A percentile compares a stretch with the other conserved stretches of the same genome.
phyloP scores from a whole-genome alignment of 2,329 filamentous ascomycete species.

The Colletotrichum spaethianum region DNA sequence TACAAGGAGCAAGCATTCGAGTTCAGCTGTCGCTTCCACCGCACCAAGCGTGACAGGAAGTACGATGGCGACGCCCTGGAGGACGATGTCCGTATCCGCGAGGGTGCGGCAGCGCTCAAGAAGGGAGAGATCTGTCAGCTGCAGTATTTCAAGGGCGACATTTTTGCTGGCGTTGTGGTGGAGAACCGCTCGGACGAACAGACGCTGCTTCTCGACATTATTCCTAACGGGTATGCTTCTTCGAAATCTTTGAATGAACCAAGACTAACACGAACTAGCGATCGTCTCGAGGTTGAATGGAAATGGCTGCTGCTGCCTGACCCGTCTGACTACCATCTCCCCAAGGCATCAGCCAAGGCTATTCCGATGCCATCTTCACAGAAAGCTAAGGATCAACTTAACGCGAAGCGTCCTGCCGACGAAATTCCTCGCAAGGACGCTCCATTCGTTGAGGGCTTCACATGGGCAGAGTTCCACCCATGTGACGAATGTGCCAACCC shows the following conservation, averaged over 20 bases:
- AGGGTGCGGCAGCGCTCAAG: slow-evolving; percentile 77
- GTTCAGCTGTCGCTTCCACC: slow-evolving; percentile 94
- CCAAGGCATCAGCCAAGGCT: slow-evolving; percentile 81
- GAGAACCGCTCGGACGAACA: slow-evolving; percentile 86
- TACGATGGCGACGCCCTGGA: slow-evolving; percentile 79
- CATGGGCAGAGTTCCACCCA: slow-evolving; percentile 86
- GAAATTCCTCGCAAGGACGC: slow-evolving; percentile 77
- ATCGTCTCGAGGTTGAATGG: slow-evolving; percentile 84
- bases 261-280: slow-evolving; percentile 67
- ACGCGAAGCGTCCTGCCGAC: slow-evolving; percentile 73
- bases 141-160: slow-evolving; percentile 86
- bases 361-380: slow-evolving; percentile 77
- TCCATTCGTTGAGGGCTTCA: slow-evolving; percentile 76
- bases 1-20: slow-evolving; percentile 94
- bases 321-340: slow-evolving; percentile 77
- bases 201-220: slow-evolving; percentile 82
- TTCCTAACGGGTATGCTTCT: slow-evolving; percentile 83
- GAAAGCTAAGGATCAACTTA: slow-evolving; percentile 76
- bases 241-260: slow-evolving; percentile 24
- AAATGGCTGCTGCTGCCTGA: slow-evolving; percentile 86
- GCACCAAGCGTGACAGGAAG: slow-evolving; percentile 87
- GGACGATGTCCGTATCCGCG: slow-evolving; percentile 75
- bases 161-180: slow-evolving; percentile 90
- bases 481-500: slow-evolving; percentile 67
- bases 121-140: slow-evolving; percentile 87